A percentile compares a stretch with the other conserved stretches of the same genome.
phyloP scores from a whole-genome alignment of 1,139 yeast genomes.

The Candida albicans region DNA sequence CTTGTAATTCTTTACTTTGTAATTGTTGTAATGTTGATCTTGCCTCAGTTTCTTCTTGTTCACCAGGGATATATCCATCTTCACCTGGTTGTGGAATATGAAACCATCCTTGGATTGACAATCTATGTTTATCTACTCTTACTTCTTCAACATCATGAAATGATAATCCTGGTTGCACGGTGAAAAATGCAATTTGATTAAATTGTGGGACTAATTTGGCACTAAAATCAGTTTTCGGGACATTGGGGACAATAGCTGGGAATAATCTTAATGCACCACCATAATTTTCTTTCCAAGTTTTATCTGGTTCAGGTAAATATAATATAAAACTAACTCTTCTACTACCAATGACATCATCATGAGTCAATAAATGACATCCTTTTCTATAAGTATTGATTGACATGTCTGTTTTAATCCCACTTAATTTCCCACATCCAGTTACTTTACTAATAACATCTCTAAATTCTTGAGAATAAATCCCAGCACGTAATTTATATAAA shows the following conservation, averaged over 20 bases:
- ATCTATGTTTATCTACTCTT: slow-evolving; percentile 79
- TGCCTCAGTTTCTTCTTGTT: slow-evolving; percentile 73
- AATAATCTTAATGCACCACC: slow-evolving; percentile 92
- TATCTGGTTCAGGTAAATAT: slow-evolving; percentile 90
- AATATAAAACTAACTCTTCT: slow-evolving; percentile 90
- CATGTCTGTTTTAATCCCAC: slow-evolving; percentile 90
- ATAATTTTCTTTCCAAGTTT: slow-evolving; percentile 79
- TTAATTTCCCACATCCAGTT: slow-evolving; percentile 85
- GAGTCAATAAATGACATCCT: slow-evolving; percentile 92
- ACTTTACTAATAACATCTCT: slow-evolving; percentile 78
- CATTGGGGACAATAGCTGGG: slow-evolving; percentile 85
- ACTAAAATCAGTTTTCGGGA: slow-evolving; percentile 77
- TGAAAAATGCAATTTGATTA: slow-evolving; percentile 93
- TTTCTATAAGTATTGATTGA: slow-evolving; percentile 87
- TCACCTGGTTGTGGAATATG: slow-evolving; percentile 96
- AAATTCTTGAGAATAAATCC: slow-evolving; percentile 82
- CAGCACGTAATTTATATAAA: slow-evolving; percentile 74
- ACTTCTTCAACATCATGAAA: slow-evolving; percentile 99
- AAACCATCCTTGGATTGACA: slow-evolving; percentile 98
- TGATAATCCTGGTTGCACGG: slow-evolving; percentile 92
- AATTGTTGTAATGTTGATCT: slow-evolving; percentile 78
- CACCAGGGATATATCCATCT: slow-evolving; percentile 77
- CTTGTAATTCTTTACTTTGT: slow-evolving; percentile 74
- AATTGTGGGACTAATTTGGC: slow-evolving; percentile 84
- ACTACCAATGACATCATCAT: slow-evolving; percentile 97